These are phyloP conservation scores for Suillus lakei DNA, from an alignment of 768 basidiomycete genomes.

Conservation along the genomic window DNA sequence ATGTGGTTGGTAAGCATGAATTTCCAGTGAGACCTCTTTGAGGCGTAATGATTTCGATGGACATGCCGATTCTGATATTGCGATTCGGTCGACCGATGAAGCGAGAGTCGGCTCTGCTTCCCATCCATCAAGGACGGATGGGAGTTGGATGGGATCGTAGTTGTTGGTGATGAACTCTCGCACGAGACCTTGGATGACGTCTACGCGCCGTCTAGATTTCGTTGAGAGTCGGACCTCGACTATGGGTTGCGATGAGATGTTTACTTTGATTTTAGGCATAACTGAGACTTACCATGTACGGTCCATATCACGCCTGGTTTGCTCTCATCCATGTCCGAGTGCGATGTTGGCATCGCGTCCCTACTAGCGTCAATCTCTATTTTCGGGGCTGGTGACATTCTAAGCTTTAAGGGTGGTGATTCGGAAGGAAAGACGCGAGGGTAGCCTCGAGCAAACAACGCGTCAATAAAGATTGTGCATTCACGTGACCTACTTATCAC, in stretches of 20 bases:
- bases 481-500: slow-evolving; percentile 36
- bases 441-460: slow-evolving; percentile 60
- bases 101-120: slow-evolving; percentile 72
- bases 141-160: slow-evolving; percentile 69
- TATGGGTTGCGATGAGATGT: slow-evolving; percentile 31
- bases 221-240: slow-evolving; percentile 84
- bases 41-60: slow-evolving; percentile 58
- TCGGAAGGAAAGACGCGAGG: slow-evolving; percentile 19
- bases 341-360: slow-evolving; percentile 8
- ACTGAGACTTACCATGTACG: slow-evolving; percentile 57
- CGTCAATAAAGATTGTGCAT: slow-evolving; percentile 44
- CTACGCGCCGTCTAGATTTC: slow-evolving; percentile 72
- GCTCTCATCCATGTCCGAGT: neutral
- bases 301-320: slow-evolving; percentile 52
- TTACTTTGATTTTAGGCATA: neutral
- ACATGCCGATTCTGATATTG: slow-evolving; percentile 71
- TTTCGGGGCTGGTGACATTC: neutral
- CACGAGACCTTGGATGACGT: slow-evolving; percentile 71
- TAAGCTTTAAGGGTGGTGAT: neutral
- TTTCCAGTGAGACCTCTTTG: slow-evolving; percentile 66
- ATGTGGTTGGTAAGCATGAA: slow-evolving; percentile 88
- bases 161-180: slow-evolving; percentile 57
- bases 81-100: slow-evolving; percentile 76
- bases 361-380: neutral
- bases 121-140: slow-evolving; percentile 80